Evolutionary conservation across 2,329 filamentous ascomycete genomes (phyloP).

Genomic region (Helotiales sp.): DNA sequence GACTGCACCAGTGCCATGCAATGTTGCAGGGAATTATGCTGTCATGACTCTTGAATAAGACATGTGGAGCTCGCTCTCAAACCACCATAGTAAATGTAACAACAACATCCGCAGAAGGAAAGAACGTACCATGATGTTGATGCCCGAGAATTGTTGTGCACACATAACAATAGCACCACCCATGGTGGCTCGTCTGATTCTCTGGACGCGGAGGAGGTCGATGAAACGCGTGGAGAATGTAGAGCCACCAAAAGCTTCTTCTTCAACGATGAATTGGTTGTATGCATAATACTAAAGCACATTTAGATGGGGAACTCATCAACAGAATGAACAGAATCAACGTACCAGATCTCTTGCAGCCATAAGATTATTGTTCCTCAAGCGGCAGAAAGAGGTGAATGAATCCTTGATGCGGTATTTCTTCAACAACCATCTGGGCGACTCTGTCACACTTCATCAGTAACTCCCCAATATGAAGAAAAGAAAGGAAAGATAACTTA

Average conservation of each 20-base stretch:
- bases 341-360: constrained; percentile 16
- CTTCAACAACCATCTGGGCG: background rate
- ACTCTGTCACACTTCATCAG: background rate
- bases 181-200: constrained; percentile 68
- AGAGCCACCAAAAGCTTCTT: constrained; percentile 44
- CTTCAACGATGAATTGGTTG: constrained; percentile 6
- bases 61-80: no score
- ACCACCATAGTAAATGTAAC: background rate
- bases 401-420: constrained; percentile 13
- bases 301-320: background rate
- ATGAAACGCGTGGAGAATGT: constrained; percentile 61
- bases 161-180: constrained; percentile 74
- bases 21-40: no score
- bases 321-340: background rate
- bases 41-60: no score
- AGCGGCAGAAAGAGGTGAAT: constrained; percentile 11
- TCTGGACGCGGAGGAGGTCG: constrained; percentile 67
- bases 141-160: background rate
- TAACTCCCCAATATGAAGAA: background rate
- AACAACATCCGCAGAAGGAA: background rate
- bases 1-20: no score
- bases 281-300: background rate
- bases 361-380: constrained; percentile 14
- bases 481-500: background rate
- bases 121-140: background rate